These are phyloP conservation scores for Meyerozyma smithsonii DNA, from an alignment of 1,139 yeast genomes.

Conservation along the genomic window DNA sequence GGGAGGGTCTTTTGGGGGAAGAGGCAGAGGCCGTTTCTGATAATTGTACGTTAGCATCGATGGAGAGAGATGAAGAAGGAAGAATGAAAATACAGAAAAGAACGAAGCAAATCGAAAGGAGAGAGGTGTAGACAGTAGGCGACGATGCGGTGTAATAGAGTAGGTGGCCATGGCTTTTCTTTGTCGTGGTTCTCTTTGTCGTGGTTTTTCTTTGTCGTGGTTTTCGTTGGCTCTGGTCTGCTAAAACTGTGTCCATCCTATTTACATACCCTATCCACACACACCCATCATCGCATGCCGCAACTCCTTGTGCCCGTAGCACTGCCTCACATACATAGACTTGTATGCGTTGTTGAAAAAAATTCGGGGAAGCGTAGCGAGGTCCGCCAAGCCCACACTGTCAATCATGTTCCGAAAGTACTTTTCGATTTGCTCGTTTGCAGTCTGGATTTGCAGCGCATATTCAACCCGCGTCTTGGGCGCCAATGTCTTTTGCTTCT, in stretches of 20 bases:
- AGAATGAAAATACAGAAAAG: too few species aligned
- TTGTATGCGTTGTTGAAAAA: conserved; percentile 32
- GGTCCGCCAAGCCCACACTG: conserved; percentile 18
- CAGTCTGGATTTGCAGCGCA: conserved; percentile 12
- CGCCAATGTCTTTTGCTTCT: conserved; percentile 5
- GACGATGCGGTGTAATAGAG: too few species aligned
- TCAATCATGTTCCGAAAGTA: conserved; percentile 21
- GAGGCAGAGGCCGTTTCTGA: conserved; percentile 40
- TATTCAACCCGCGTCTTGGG: conserved; percentile 7
- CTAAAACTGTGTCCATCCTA: conserved; percentile 15
- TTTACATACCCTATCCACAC: too few species aligned
- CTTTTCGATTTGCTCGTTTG: conserved; percentile 20
- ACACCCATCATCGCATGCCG: conserved; percentile 30
- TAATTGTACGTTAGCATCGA: too few species aligned
- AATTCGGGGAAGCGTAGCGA: conserved; percentile 27
- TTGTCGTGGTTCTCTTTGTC: too few species aligned
- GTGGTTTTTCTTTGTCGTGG: too few species aligned
- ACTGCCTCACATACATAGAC: conserved; percentile 16
- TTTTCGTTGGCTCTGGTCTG: not conserved
- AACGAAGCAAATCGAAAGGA: too few species aligned
- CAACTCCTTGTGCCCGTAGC: conserved; percentile 35
- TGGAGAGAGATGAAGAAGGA: not conserved
- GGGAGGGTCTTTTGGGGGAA: conserved; percentile 40
- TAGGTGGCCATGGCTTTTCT: too few species aligned
- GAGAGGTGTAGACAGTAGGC: too few species aligned